Percentiles rank a stretch among this genome's conserved stretches.
phyloP scores from a whole-genome alignment of 2,329 filamentous ascomycete genomes.

The Talaromyces funiculosus region DNA sequence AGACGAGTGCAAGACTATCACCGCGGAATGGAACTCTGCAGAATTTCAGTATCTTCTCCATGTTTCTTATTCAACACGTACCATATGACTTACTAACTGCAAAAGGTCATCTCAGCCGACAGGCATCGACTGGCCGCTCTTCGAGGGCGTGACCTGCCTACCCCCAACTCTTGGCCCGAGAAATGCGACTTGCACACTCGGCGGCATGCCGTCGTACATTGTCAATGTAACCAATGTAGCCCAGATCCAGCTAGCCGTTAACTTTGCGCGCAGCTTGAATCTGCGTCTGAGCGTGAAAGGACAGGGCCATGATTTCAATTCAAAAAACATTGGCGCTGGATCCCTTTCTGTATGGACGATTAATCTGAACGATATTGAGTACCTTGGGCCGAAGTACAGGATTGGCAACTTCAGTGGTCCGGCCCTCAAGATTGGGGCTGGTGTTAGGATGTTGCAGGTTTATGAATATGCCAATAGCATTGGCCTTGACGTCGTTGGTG shows the following conservation, averaged over 20 bases:
- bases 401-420: constrained; percentile 28
- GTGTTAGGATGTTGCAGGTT: constrained; percentile 2
- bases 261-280: constrained; percentile 10
- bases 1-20: constrained; percentile 27
- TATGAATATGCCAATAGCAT: constrained; percentile 32
- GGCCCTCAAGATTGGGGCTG: constrained; percentile 8
- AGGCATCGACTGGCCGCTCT: constrained; percentile 6
- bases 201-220: constrained; percentile 29
- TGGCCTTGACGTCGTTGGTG: constrained; percentile 51
- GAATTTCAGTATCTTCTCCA: constrained; percentile 2
- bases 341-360: constrained; percentile 48
- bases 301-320: constrained; percentile 19
- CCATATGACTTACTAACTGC: background rate
- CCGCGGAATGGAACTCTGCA: constrained; percentile 22
- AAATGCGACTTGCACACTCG: constrained; percentile 4
- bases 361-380: constrained; percentile 39
- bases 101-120: constrained; percentile 5
- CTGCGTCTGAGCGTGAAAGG: constrained; percentile 11
- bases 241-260: constrained; percentile 12
- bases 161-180: background rate
- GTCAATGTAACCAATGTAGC: constrained; percentile 26
- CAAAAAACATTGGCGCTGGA: constrained; percentile 44
- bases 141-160: constrained; percentile 4
- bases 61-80: background rate
- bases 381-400: constrained; percentile 2